These are phyloP conservation scores for Fusarium annulatum DNA, from an alignment of 2,329 filamentous ascomycete species.

Conservation along the genomic window DNA sequence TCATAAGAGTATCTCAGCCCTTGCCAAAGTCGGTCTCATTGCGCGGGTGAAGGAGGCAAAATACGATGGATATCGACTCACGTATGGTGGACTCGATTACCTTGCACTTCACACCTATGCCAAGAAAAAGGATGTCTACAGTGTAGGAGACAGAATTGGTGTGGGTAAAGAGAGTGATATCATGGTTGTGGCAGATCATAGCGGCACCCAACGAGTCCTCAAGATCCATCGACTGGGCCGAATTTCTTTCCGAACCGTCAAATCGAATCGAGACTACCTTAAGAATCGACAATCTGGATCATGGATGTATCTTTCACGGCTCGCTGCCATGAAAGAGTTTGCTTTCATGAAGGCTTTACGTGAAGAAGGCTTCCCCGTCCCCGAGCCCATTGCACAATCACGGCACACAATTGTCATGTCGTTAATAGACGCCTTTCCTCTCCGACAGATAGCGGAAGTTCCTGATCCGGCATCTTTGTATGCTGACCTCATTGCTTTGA, in stretches of 20 bases:
- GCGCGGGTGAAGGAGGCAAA: slow-evolving; percentile 93
- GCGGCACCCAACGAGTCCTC: slow-evolving; percentile 81
- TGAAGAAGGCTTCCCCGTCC: slow-evolving; percentile 89
- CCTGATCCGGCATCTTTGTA: slow-evolving; percentile 89
- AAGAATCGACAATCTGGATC: slow-evolving; percentile 81
- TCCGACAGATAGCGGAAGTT: slow-evolving; percentile 87
- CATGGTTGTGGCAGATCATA: slow-evolving; percentile 86
- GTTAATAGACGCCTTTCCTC: slow-evolving; percentile 89
- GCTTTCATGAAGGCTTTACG: slow-evolving; percentile 91
- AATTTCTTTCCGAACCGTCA: slow-evolving; percentile 96
- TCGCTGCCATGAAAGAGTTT: slow-evolving; percentile 94
- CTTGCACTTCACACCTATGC: slow-evolving; percentile 93
- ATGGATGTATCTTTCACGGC: slow-evolving; percentile 97
- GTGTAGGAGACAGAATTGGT: slow-evolving; percentile 92
- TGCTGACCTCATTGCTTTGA: slow-evolving; percentile 87
- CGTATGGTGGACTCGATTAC: slow-evolving; percentile 97
- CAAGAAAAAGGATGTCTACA: slow-evolving; percentile 83
- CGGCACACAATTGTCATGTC: slow-evolving; percentile 97
- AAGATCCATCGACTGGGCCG: slow-evolving; percentile 97
- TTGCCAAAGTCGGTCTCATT: slow-evolving; percentile 93
- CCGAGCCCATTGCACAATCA: slow-evolving; percentile 87
- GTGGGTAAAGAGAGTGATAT: slow-evolving; percentile 99
- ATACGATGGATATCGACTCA: slow-evolving; percentile 96
- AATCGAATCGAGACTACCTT: slow-evolving; percentile 95
- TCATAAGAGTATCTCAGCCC: slow-evolving; percentile 85